Evolutionary conservation across 352 stramenopile genomes (phyloP), one percentile per base, ranked within the genome.

Genomic region (Phytophthora pistaciae): DNA sequence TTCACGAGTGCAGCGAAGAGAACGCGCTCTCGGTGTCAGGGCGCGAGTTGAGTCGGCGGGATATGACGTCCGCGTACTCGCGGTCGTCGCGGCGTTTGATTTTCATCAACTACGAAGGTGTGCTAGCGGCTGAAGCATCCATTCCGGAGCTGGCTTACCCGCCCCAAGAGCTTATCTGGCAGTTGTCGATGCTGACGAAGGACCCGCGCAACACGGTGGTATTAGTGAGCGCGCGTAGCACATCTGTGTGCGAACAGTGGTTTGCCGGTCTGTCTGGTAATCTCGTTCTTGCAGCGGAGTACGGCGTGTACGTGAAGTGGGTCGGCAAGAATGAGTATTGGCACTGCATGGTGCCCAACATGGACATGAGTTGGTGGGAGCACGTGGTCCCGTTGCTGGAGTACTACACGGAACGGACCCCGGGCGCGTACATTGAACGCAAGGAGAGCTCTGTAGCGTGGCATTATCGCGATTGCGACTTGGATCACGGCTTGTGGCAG

Each of bases 91-190:
- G 81, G 18, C 80, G 88, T 8, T 60, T 95, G 53, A 82, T 95
- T 25, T 95, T 98, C 33, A 91, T 96, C 68, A 96, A 96, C 57
- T 98, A 98, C 57, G 92, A 98, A 79, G 90, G 92, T 33, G 93
- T 96, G 4, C 70, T 98, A 25, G 86, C 88, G 9, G 79, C 85
- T 1, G 88, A 97, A 67, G 80, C 86, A 4, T 96, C 87, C 14
- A 93, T 97, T 23, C 92, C 91, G 33, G 88, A 97, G 70, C 79
- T 97, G 8, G 90, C 92, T 31, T 95, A 93, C 23, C 91, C 91
- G 1, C 86, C 88, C 0, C 91, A 93, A 72, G 85, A 94, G 53
- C 70, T 96, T 5, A 91, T 93, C 11, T 94, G 86, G 85, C 87
- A 95, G 57, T 70, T 96, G n/a, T 88, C 81, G 6, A 94, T 94